phyloP scores from a whole-genome alignment of 805 yeast species.

The Saccharomyces paradoxus region DNA sequence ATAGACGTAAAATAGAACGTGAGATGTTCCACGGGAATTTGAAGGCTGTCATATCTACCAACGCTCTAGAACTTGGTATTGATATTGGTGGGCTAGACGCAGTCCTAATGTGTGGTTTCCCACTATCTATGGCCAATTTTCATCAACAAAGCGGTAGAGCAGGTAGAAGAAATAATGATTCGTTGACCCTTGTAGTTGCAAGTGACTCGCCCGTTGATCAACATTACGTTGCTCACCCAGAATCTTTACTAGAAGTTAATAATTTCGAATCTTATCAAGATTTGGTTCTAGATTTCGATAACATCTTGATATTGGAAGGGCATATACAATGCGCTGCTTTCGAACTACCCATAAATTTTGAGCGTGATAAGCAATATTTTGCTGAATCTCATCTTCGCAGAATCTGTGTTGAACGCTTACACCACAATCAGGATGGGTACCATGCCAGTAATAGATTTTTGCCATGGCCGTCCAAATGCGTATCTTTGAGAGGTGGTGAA shows the following conservation, averaged over 20 bases:
- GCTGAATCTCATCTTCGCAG: constrained; percentile 23
- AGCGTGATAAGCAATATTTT: constrained; percentile 52
- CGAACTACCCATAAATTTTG: constrained; percentile 59
- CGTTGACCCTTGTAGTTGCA: constrained; percentile 77
- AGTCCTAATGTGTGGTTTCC: constrained; percentile 88
- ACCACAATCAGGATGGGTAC: constrained; percentile 38
- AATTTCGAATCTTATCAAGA: constrained; percentile 55
- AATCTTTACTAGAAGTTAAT: constrained; percentile 21
- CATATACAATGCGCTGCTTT: constrained; percentile 94
- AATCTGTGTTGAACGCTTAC: constrained; percentile 35
- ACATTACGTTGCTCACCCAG: constrained; percentile 56
- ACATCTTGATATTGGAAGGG: constrained; percentile 57
- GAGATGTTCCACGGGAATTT: constrained; percentile 85
- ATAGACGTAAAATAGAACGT: constrained; percentile 77
- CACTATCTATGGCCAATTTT: constrained; percentile 74
- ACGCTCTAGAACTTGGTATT: constrained; percentile 91
- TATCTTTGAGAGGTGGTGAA: constrained; percentile 76
- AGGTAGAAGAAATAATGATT: constrained; percentile 80
- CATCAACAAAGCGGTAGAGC: constrained; percentile 97
- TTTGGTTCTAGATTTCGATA: constrained; percentile 51
- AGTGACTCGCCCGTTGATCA: constrained; percentile 82
- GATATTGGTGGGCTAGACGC: constrained; percentile 92
- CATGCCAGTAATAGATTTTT: constrained; percentile 51
- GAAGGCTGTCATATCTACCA: constrained; percentile 84
- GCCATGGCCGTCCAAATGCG: constrained; percentile 75